phyloP scores from a whole-genome alignment of 345 rosid species.

The Melastoma malabathricum region DNA sequence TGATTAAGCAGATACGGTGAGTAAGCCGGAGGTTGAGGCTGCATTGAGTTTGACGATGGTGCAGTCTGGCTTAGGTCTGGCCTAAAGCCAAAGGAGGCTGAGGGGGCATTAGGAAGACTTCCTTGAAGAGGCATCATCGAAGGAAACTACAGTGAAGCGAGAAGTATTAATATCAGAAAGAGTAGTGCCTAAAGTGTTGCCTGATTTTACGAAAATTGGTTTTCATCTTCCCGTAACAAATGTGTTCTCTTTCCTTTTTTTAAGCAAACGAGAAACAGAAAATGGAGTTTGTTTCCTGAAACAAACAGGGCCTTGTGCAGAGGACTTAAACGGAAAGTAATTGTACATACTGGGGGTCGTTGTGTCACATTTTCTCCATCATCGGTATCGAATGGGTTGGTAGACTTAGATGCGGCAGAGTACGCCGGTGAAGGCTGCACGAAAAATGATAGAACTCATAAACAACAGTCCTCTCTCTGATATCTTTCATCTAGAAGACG shows the following conservation, averaged over 20 bases:
- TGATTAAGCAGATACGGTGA: constrained; percentile 12
- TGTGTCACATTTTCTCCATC: constrained; percentile 22
- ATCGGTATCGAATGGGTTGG: constrained; percentile 58
- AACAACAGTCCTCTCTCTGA: background rate
- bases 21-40: constrained; percentile 26
- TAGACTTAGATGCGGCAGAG: constrained; percentile 21
- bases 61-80: constrained; percentile 14
- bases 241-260: no score
- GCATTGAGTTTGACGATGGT: constrained; percentile 23
- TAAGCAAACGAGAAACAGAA: no score
- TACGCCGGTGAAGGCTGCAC: constrained; percentile 32
- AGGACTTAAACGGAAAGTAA: background rate
- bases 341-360: constrained; percentile 23
- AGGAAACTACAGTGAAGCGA: constrained; percentile 25
- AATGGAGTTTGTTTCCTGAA: no score
- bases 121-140: constrained; percentile 27
- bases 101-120: constrained; percentile 14
- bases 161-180: background rate
- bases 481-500: constrained; percentile 2
- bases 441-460: constrained; percentile 1
- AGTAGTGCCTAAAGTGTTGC: background rate
- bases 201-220: background rate
- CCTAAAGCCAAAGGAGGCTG: constrained; percentile 17
- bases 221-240: background rate
- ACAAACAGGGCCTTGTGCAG: background rate